Conservation (phyloP, 2,329 filamentous ascomycete genomes). For the Neobulgaria alba region DNA sequence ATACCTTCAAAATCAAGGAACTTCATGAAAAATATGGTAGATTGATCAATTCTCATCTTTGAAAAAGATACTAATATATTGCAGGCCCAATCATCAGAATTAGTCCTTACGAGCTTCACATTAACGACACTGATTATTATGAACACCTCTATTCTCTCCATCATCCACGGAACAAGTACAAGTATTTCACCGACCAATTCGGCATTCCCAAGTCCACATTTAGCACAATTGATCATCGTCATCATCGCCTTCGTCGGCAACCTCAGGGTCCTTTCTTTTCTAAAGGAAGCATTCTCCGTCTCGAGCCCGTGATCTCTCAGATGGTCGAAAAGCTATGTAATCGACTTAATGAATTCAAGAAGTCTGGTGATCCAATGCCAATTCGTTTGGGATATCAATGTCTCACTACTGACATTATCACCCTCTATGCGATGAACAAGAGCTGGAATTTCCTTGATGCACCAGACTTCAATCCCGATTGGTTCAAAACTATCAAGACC, state of each 20-base stretch:
- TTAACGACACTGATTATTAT: constrained; percentile 16
- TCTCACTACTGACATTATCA: constrained; percentile 25
- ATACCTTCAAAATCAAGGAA: constrained; percentile 35
- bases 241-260: constrained; percentile 17
- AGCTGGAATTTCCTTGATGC: constrained; percentile 18
- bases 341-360: constrained; percentile 14
- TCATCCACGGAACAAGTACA: constrained; percentile 9
- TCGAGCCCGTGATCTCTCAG: constrained; percentile 16
- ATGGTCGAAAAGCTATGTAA: constrained; percentile 17
- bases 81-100: constrained; percentile 19
- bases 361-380: constrained; percentile 7
- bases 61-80: background rate
- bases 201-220: constrained; percentile 12
- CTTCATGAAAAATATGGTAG: constrained; percentile 35
- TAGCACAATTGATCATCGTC: constrained; percentile 16
- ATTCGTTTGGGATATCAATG: constrained; percentile 15
- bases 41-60: background rate
- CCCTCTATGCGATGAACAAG: constrained; percentile 24
- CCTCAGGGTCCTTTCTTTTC: constrained; percentile 22
- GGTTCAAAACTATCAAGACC: constrained; percentile 14
- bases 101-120: constrained; percentile 15
- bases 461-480: constrained; percentile 17
- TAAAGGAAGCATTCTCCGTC: constrained; percentile 8
- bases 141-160: constrained; percentile 16
- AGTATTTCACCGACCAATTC: constrained; percentile 12